Base-by-base conservation (phyloP, 2,329 filamentous ascomycete species). In the Penicillium sp. region DNA sequence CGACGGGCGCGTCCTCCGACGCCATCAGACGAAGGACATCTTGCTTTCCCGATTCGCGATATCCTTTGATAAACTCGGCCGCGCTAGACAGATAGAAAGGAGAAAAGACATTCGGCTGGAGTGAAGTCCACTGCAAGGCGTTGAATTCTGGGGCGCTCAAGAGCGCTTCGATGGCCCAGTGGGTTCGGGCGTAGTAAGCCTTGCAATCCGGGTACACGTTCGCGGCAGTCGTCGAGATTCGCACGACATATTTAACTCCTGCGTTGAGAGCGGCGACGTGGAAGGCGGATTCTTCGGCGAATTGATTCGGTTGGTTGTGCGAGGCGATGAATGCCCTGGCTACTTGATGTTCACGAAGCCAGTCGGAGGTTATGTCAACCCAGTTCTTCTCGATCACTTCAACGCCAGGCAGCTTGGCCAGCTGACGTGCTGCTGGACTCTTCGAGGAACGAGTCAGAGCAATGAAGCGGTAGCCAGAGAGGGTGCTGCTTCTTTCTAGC, bases 91-190 rank as follows among this genome's bases (percentile, higher is more conserved):
- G 58, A 20, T 59, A 64, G 1, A 71, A 62, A 50, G 31, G 45
- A 10, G 59, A 37, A 50, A 76, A 78, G 3, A 67, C 2, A 22
- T 80, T 80, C 0, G 77, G 71, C 62, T 77, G 77, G 5, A 81
- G 67, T 0, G 76, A 79, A 0, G 76, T 77, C 75, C 75, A 80
- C 11, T 70, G 68, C 47, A 81, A 56, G 3, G 34, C 17, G 8
- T 57, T 43, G 51, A 79, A 80, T 53, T 77, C 75, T 0, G 73
- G 70, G 35, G 75, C 70, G 54, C 61, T 57, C 3, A 80, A 68
- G 42, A 80, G 55, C 5, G 66, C 20, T 62, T 81, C 78, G 17
- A 81, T 74, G 0, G 78, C 78, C 77, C 77, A 80, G 50, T 81
- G 77, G 0, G 64, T 38, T 5, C 78, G 70, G 3, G 73, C 51